A percentile compares a stretch with the other conserved stretches of the same genome.
phyloP scores from a whole-genome alignment of 176 grass and related monocot species.

The Chrysopogon serrulatus region DNA sequence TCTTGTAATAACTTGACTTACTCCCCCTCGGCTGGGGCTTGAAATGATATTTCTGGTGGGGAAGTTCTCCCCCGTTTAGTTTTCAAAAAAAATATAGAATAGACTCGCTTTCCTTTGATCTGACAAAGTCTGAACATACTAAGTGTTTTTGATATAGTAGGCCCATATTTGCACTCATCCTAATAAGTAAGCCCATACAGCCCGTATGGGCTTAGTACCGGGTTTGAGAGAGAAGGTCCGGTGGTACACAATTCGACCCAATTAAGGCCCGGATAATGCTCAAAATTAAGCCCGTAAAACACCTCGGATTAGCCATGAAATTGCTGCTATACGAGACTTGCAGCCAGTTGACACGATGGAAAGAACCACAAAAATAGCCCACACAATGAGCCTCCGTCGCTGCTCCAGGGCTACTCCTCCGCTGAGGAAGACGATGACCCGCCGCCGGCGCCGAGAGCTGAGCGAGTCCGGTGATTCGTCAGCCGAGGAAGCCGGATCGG shows the following conservation, averaged over 20 bases:
- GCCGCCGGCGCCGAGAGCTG: slow-evolving; percentile 26
- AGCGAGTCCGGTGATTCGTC: slow-evolving; percentile 29
- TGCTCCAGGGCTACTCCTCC: slow-evolving; percentile 88
- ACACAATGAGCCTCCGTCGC: slow-evolving; percentile 68
- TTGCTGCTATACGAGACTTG: background rate
- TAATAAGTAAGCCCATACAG: background rate
- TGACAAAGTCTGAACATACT: too few species aligned
- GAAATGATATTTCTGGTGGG: too few species aligned
- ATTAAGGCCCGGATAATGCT: background rate
- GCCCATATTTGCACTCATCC: background rate
- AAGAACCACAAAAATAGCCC: background rate
- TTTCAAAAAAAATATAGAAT: too few species aligned
- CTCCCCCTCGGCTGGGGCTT: too few species aligned
- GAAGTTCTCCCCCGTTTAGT: too few species aligned
- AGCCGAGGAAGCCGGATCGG: slow-evolving; percentile 24
- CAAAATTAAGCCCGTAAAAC: background rate
- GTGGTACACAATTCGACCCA: background rate
- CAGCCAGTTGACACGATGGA: background rate
- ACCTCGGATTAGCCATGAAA: background rate
- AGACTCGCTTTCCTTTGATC: too few species aligned
- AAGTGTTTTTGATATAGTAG: background rate
- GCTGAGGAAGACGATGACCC: slow-evolving; percentile 49
- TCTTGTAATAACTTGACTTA: too few species aligned
- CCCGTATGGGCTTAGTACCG: background rate
- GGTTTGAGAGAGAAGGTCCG: too few species aligned